Percentiles rank a stretch among this genome's conserved stretches.
Conservation (phyloP, 306 rosid genomes). For the Quercus mongolica region DNA sequence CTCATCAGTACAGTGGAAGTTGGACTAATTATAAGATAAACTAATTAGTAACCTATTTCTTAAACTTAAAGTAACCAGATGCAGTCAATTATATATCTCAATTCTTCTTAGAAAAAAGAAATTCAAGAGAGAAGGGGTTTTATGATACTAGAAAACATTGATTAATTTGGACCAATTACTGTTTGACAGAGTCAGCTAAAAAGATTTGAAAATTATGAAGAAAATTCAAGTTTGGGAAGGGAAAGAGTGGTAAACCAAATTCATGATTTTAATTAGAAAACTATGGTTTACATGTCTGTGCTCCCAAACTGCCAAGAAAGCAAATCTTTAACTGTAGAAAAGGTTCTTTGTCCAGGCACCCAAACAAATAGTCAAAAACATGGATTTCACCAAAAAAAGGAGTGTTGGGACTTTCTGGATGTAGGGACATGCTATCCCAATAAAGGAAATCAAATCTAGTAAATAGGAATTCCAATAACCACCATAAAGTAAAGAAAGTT, state of each 20-base stretch:
- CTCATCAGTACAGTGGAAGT: too few relatives aligned
- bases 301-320: neutral
- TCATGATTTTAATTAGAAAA: neutral
- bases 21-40: too few relatives aligned
- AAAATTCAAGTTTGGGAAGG: neutral
- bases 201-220: neutral
- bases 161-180: neutral
- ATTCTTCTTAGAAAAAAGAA: neutral
- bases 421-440: slow-evolving; percentile 15
- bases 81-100: too few relatives aligned
- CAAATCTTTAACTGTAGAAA: too few relatives aligned
- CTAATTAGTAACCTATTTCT: too few relatives aligned
- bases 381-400: neutral
- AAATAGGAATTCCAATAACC: neutral
- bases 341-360: too few relatives aligned
- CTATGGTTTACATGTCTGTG: neutral
- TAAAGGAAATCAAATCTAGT: neutral
- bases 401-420: slow-evolving; percentile 1
- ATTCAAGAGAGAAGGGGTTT: too few relatives aligned
- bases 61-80: too few relatives aligned
- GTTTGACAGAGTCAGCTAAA: neutral
- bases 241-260: neutral
- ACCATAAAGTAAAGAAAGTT: neutral
- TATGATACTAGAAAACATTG: neutral
- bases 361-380: too few relatives aligned